Conservation (phyloP, 352 stramenopile genomes). For the Pythium brachiatum region DNA sequence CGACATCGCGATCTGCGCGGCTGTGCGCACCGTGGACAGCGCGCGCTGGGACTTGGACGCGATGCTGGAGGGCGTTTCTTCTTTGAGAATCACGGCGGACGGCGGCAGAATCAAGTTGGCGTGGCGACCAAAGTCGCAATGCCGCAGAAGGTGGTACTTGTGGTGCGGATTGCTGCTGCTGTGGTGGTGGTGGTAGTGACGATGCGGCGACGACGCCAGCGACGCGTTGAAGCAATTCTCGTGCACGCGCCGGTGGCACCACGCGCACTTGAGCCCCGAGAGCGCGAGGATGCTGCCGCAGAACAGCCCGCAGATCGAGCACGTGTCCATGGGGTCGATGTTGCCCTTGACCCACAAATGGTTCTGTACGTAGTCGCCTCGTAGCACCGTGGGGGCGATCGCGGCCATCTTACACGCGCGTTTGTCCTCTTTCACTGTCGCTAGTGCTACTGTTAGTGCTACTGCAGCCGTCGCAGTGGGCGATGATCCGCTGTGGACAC, state of each 20-base stretch:
- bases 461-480: neutral
- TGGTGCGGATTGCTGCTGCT: neutral
- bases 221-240: constrained; percentile 69
- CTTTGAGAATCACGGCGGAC: constrained; percentile 48
- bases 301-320: constrained; percentile 72
- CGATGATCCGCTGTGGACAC: neutral
- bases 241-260: constrained; percentile 79
- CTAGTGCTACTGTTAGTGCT: neutral
- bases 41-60: constrained; percentile 60
- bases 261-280: constrained; percentile 77
- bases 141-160: constrained; percentile 36
- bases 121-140: constrained; percentile 73
- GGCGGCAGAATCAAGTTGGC: constrained; percentile 64
- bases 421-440: neutral
- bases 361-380: constrained; percentile 27
- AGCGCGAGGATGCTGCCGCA: constrained; percentile 80
- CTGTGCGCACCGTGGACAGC: constrained; percentile 65
- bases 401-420: constrained; percentile 26
- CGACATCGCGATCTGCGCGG: constrained; percentile 67
- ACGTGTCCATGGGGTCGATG: constrained; percentile 82
- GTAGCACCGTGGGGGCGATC: neutral
- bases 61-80: constrained; percentile 17
- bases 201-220: constrained; percentile 17
- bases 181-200: constrained; percentile 24
- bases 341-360: constrained; percentile 84